Evolutionary conservation across 2,329 filamentous ascomycete species (phyloP).

Genomic region (Penicillium glabrum): DNA sequence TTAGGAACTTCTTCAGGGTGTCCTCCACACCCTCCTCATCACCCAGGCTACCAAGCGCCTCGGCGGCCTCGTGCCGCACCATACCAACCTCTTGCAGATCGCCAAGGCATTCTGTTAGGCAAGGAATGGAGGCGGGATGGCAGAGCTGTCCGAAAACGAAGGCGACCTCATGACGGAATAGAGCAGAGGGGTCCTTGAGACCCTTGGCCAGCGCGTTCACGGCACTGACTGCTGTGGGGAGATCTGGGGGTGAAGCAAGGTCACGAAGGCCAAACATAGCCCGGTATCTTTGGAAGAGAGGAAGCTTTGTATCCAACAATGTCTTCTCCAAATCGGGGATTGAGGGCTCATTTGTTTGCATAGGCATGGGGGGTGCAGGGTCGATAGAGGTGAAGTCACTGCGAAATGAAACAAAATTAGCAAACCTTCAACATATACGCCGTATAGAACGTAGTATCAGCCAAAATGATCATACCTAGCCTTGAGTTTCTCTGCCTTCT

Average conservation of each 20-base stretch:
- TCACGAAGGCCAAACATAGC: constrained; percentile 98
- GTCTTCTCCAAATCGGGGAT: constrained; percentile 73
- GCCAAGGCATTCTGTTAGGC: constrained; percentile 74
- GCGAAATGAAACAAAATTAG: constrained; percentile 27
- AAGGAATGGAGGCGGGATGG: constrained; percentile 94
- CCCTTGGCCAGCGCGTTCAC: constrained; percentile 83
- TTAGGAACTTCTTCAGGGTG: constrained; percentile 74
- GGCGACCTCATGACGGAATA: constrained; percentile 96
- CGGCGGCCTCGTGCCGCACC: constrained; percentile 96
- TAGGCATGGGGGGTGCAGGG: constrained; percentile 83
- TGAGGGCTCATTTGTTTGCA: constrained; percentile 60
- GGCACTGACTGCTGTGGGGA: constrained; percentile 85
- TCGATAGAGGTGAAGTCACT: constrained; percentile 97
- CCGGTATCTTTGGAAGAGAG: constrained; percentile 89
- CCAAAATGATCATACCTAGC: constrained; percentile 62
- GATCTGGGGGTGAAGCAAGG: constrained; percentile 86
- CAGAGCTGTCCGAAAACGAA: constrained; percentile 97
- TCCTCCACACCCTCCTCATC: constrained; percentile 93
- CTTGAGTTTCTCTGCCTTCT: constrained; percentile 73
- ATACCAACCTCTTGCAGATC: constrained; percentile 84
- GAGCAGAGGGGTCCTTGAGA: constrained; percentile 78
- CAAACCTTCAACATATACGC: neutral
- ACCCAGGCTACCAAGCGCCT: constrained; percentile 90
- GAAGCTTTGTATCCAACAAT: constrained; percentile 74
- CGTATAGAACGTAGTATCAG: neutral